phyloP scores from a whole-genome alignment of 352 stramenopile species.

The Pilasporangium apinafurcum region DNA sequence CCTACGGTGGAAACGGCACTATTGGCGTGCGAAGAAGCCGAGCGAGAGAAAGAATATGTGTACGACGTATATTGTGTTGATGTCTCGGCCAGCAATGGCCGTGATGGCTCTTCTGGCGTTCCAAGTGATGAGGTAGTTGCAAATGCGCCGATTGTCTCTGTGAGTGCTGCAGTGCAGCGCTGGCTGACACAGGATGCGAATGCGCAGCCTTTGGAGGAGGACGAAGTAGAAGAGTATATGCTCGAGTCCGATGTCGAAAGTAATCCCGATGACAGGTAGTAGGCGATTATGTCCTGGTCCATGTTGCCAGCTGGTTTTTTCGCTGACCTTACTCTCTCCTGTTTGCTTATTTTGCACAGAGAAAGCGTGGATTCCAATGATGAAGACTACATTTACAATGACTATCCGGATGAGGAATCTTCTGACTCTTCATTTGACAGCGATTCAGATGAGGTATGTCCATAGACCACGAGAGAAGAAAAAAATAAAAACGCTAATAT shows the following conservation, averaged over 20 bases:
- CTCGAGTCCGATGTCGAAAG: slow-evolving; percentile 73
- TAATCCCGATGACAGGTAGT: slow-evolving; percentile 62
- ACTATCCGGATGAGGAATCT: slow-evolving; percentile 82
- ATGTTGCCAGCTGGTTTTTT: slow-evolving; percentile 10
- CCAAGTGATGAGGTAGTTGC: slow-evolving; percentile 9
- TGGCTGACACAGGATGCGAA: slow-evolving; percentile 67
- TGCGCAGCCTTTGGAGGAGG: slow-evolving; percentile 22
- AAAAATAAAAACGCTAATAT: too few species aligned
- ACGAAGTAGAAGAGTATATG: slow-evolving; percentile 71
- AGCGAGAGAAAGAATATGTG: slow-evolving; percentile 77
- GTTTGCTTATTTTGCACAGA: slow-evolving; percentile 18
- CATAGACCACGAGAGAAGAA: too few species aligned
- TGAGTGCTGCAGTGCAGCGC: slow-evolving; percentile 72
- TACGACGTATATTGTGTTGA: slow-evolving; percentile 86
- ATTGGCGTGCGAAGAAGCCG: slow-evolving; percentile 62
- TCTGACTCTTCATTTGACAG: slow-evolving; percentile 23
- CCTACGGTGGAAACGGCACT: slow-evolving; percentile 53
- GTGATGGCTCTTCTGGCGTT: too few species aligned
- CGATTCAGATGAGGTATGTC: slow-evolving; percentile 29
- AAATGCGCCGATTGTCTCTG: slow-evolving; percentile 43
- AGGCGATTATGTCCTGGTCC: slow-evolving; percentile 28
- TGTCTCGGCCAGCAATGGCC: slow-evolving; percentile 32
- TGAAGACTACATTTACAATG: slow-evolving; percentile 69
- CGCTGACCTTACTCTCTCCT: neutral
- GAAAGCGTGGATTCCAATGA: slow-evolving; percentile 83